phyloP scores from a whole-genome alignment of 495 filamentous ascomycete genomes.

The Aspergillus coremiiformis region DNA sequence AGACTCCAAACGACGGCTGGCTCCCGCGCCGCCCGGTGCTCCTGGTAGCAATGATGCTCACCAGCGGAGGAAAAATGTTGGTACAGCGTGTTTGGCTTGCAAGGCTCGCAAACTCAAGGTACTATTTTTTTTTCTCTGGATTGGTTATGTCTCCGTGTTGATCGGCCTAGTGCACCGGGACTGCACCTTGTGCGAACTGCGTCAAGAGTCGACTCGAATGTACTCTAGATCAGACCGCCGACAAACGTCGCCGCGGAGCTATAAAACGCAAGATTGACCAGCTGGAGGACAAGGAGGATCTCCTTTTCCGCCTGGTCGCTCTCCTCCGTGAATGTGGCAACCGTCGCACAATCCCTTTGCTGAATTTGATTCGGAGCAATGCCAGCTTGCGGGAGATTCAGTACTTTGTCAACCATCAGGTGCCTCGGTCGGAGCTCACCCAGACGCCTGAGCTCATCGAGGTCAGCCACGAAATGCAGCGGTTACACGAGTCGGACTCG shows the following conservation, averaged over 20 bases:
- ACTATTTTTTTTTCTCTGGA: neutral
- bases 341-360: slow-evolving; percentile 13
- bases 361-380: slow-evolving; percentile 33
- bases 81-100: slow-evolving; percentile 23
- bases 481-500: slow-evolving; percentile 7
- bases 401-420: slow-evolving; percentile 22
- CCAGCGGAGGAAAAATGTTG: slow-evolving; percentile 20
- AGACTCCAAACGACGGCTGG: slow-evolving; percentile 13
- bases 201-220: slow-evolving; percentile 23
- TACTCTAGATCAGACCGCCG: slow-evolving; percentile 24
- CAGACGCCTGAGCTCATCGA: slow-evolving; percentile 23
- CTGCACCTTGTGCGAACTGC: slow-evolving; percentile 28
- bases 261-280: slow-evolving; percentile 32
- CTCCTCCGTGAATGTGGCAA: slow-evolving; percentile 22
- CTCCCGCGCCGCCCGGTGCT: slow-evolving; percentile 13
- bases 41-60: slow-evolving; percentile 7
- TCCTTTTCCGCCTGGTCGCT: slow-evolving; percentile 22
- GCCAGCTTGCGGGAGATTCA: slow-evolving; percentile 26
- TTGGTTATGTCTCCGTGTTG: neutral
- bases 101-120: slow-evolving; percentile 28
- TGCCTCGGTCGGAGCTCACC: slow-evolving; percentile 19
- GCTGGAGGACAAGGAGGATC: slow-evolving; percentile 24
- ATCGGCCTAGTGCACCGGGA: slow-evolving; percentile 24
- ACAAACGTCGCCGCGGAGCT: slow-evolving; percentile 27
- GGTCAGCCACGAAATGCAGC: slow-evolving; percentile 10